Base-by-base conservation (phyloP, 192 early-diverging fungal species). In the Coemansia sp. region DNA sequence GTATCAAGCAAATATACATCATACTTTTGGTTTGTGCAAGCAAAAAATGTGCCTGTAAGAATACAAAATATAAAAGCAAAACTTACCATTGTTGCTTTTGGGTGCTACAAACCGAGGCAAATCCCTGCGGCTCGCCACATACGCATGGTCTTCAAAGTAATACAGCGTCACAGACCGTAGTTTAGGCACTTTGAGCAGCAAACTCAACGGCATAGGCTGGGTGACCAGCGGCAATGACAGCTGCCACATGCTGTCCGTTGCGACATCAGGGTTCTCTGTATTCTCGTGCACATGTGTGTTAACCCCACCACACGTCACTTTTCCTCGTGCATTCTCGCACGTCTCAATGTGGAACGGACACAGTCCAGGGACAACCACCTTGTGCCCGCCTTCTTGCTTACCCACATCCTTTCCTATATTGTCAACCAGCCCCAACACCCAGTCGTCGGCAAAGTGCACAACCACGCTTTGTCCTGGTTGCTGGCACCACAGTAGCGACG, bases 291-390 rank as follows among this genome's bases (percentile, higher is more conserved):
- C 52, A 47, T 80, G 77, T 2, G 45, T 51, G 1, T 61, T 39
- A 29, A 62, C 61, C 4, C 77, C 77, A 5, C 68, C 61, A 27
- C 71, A 74, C 10, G 12, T 29, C 0, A 45, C 50, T 2, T 31
- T 16, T 3, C 43, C 31, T 14, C 57, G 26, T 6, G 64, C 4
- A 4, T 47, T 1, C 22, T 23, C 14, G 21, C 10, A n/a, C 0
- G 71, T 61, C 16, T 64, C 19, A 0, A 79, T 37, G 11, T 79
- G 76, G 61, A 79, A 79, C 3, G 76, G 76, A 27, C 71, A 79
- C 7, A 79, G 39, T 0, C 71, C 76, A 1, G 39, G 71, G 1
- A 79, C 54, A 7, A 64, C 31, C 6, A 73, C 48, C 3, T 35
- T 31, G 19, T 47, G 45, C 8, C 67, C 67, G 14, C 17, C 27